phyloP scores from a whole-genome alignment of 2,329 filamentous ascomycete genomes.

The Ascochyta lentis region DNA sequence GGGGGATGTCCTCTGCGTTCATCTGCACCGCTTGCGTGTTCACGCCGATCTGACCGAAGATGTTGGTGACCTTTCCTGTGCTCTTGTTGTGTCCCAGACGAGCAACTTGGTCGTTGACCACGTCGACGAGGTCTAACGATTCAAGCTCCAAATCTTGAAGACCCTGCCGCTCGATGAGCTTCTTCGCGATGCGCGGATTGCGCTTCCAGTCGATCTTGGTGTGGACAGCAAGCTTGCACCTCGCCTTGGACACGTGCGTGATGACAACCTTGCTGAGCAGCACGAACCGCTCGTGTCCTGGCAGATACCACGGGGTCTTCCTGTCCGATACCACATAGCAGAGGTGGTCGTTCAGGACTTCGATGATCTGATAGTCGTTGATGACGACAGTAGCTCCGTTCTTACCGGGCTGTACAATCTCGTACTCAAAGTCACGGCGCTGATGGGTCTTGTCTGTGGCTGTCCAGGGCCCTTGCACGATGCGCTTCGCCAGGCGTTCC shows the following conservation, averaged over 20 bases:
- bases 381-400: constrained; percentile 58
- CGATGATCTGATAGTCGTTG: constrained; percentile 84
- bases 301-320: constrained; percentile 80
- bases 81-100: constrained; percentile 75
- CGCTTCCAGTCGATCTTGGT: constrained; percentile 87
- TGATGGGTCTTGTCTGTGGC: constrained; percentile 73
- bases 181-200: constrained; percentile 51
- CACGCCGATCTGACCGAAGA: constrained; percentile 78
- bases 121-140: constrained; percentile 75
- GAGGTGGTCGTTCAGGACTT: constrained; percentile 64
- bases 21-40: constrained; percentile 66
- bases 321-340: constrained; percentile 72
- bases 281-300: constrained; percentile 78
- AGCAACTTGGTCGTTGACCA: constrained; percentile 78
- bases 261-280: constrained; percentile 91
- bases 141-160: constrained; percentile 76
- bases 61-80: constrained; percentile 78
- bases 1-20: constrained; percentile 44
- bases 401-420: constrained; percentile 63
- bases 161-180: constrained; percentile 68
- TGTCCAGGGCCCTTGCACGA: constrained; percentile 86
- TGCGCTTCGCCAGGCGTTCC: constrained; percentile 61
- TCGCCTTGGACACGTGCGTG: constrained; percentile 89
- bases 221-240: constrained; percentile 88
- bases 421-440: constrained; percentile 81